Conservation (phyloP, 768 basidiomycete genomes). For the Trichaptum fuscoviolaceum region DNA sequence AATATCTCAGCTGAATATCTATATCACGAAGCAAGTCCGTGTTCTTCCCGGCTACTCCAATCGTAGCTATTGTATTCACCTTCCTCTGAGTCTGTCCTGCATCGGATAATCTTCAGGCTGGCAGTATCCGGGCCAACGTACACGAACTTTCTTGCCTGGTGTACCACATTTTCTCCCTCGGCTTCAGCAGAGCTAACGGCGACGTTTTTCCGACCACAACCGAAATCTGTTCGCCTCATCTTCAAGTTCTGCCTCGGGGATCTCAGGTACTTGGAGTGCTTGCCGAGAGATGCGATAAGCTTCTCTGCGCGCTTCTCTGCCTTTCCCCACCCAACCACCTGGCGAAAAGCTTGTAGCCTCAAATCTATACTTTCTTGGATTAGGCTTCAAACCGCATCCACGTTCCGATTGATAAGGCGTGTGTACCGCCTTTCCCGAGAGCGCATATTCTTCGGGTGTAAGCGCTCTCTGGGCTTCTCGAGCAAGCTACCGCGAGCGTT, state of each 20-base stretch:
- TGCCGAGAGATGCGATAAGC: background rate
- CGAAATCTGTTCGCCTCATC: background rate
- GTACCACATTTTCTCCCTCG: background rate
- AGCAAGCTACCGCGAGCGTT: background rate
- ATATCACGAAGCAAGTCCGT: background rate
- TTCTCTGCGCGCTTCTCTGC: background rate
- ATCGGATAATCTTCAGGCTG: background rate
- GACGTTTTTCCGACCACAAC: background rate
- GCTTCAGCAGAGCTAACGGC: background rate
- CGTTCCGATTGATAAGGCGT: background rate
- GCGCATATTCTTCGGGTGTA: background rate
- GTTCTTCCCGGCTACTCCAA: background rate
- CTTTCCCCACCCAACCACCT: background rate
- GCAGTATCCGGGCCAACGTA: background rate
- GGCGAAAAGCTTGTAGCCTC: background rate
- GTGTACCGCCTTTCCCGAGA: background rate
- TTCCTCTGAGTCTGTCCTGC: background rate
- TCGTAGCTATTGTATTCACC: background rate
- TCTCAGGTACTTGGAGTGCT: background rate
- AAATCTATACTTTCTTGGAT: background rate
- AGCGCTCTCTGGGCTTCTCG: background rate
- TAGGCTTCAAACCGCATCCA: background rate
- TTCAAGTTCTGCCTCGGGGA: background rate
- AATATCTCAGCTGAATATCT: background rate
- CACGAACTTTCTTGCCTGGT: background rate